Percentiles rank a stretch among this genome's conserved stretches.
Conservation (phyloP, 371 early-diverging fungal species). For the Rhizopus sp. region DNA sequence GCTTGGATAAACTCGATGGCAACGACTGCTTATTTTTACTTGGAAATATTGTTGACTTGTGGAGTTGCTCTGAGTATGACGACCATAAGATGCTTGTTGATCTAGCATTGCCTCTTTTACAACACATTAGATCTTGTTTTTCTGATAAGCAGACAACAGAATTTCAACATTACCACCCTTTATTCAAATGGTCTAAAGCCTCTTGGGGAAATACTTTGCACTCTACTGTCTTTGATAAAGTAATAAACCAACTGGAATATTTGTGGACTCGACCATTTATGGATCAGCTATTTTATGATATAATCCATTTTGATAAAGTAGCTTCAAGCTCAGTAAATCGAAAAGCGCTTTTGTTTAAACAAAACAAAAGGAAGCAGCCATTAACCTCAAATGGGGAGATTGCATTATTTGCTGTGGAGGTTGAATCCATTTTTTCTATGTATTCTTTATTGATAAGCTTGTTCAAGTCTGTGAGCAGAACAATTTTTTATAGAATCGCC, state of each 20-base stretch:
- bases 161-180: slow-evolving; percentile 59
- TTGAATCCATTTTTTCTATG: slow-evolving; percentile 53
- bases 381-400: slow-evolving; percentile 7
- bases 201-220: slow-evolving; percentile 46
- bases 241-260: slow-evolving; percentile 54
- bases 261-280: slow-evolving; percentile 64
- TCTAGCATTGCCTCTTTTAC: slow-evolving; percentile 31
- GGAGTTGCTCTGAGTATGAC: slow-evolving; percentile 7
- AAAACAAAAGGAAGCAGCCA: not conserved
- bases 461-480: slow-evolving; percentile 51
- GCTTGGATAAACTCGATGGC: slow-evolving; percentile 29
- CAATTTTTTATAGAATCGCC: slow-evolving; percentile 59
- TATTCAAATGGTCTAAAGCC: slow-evolving; percentile 64
- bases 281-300: slow-evolving; percentile 36
- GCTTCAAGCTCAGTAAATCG: slow-evolving; percentile 5
- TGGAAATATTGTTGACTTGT: slow-evolving; percentile 57
- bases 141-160: slow-evolving; percentile 47
- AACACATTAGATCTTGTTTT: slow-evolving; percentile 41
- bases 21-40: slow-evolving; percentile 61
- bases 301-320: slow-evolving; percentile 37
- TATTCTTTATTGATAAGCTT: slow-evolving; percentile 46
- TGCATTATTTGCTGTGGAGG: slow-evolving; percentile 51
- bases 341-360: no score
- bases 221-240: slow-evolving; percentile 40
- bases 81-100: slow-evolving; percentile 27